Evolutionary conservation across 2,329 filamentous ascomycete genomes (phyloP).

Genomic region (Teratosphaeria viscida): DNA sequence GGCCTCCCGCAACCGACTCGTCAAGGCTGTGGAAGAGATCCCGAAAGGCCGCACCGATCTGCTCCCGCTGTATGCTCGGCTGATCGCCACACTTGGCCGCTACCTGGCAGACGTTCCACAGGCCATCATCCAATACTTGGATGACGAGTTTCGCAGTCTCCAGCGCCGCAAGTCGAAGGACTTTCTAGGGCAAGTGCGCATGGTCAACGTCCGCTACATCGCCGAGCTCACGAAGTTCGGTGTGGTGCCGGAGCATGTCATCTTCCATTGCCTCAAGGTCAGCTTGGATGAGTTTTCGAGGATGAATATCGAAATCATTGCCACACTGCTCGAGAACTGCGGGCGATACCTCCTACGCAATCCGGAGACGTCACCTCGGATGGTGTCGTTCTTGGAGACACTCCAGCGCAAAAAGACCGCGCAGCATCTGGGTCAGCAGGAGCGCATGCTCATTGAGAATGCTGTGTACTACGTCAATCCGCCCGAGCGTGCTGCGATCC

Average conservation of each 20-base stretch:
- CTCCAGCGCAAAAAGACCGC: conserved; percentile 91
- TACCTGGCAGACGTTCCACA: conserved; percentile 94
- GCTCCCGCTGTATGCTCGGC: conserved; percentile 79
- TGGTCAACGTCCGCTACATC: conserved; percentile 93
- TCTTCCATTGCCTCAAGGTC: conserved; percentile 97
- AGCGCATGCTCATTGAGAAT: conserved; percentile 97
- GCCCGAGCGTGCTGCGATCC: conserved; percentile 82
- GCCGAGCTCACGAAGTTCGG: conserved; percentile 97
- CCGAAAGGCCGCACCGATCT: conserved; percentile 90
- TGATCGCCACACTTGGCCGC: conserved; percentile 84
- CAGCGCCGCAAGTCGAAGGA: conserved; percentile 97
- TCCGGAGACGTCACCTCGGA: conserved; percentile 82
- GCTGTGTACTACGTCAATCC: conserved; percentile 97
- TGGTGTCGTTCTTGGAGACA: conserved; percentile 89
- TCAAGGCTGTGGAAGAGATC: conserved; percentile 88
- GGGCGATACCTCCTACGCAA: conserved; percentile 88
- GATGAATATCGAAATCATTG: conserved; percentile 99
- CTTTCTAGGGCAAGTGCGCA: conserved; percentile 84
- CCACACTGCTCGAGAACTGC: conserved; percentile 90
- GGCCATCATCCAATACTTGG: conserved; percentile 79
- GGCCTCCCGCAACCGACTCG: conserved; percentile 83
- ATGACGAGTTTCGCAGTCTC: conserved; percentile 92
- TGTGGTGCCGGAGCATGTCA: conserved; percentile 94
- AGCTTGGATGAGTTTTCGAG: conserved; percentile 94
- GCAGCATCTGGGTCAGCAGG: conserved; percentile 87